Percentiles rank a stretch among this genome's conserved stretches.
Evolutionary conservation across 164 flowering plant species (phyloP).

Genomic region (Tetrastigma voinierianum): DNA sequence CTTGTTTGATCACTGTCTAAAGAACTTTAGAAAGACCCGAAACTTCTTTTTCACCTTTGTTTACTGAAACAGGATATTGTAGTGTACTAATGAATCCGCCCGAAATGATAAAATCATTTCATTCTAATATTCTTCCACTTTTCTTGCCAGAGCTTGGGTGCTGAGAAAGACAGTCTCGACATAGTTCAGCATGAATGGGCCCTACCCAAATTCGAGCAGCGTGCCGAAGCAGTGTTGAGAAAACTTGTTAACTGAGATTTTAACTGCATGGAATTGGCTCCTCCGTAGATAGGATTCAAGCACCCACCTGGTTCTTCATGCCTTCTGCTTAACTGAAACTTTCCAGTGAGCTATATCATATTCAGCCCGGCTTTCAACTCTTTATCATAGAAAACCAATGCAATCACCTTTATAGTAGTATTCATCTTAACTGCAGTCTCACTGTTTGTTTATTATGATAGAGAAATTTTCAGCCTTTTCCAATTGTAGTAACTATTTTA

Average conservation of each 20-base stretch:
- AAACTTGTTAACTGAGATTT: constrained; percentile 40
- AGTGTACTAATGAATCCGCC: too few species aligned
- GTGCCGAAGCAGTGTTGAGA: constrained; percentile 81
- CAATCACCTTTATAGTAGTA: not conserved
- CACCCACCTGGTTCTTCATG: not conserved
- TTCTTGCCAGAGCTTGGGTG: constrained; percentile 66
- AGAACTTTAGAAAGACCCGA: too few species aligned
- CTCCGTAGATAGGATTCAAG: too few species aligned
- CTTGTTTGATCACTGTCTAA: too few species aligned
- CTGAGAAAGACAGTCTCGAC: constrained; percentile 92
- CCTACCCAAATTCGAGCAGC: constrained; percentile 84
- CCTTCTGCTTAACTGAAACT: not conserved
- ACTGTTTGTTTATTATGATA: not conserved
- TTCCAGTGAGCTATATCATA: not conserved
- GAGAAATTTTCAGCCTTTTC: not conserved
- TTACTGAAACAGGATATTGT: too few species aligned
- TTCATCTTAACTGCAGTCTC: not conserved
- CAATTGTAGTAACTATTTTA: not conserved
- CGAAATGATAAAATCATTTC: not conserved
- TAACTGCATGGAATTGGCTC: too few species aligned
- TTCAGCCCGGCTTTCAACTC: too few species aligned
- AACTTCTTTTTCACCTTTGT: too few species aligned
- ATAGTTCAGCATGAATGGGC: constrained; percentile 95
- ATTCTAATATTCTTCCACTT: not conserved
- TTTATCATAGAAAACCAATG: not conserved